These are phyloP conservation scores for Quillaja saponaria DNA, from an alignment of 306 rosid species.

Conservation along the genomic window DNA sequence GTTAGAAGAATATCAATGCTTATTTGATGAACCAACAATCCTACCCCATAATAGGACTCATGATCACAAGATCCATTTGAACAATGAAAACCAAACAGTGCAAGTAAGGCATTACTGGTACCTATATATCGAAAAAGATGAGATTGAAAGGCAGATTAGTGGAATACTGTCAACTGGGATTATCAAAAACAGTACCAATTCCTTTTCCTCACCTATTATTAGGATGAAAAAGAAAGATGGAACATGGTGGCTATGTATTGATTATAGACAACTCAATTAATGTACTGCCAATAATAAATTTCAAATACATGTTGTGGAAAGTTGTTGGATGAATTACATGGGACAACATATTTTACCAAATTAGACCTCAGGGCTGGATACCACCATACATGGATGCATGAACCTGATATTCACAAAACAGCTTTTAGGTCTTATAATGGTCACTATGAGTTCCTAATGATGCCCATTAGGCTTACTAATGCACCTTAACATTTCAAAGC, in stretches of 20 bases:
- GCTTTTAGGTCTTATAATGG: neutral
- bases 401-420: neutral
- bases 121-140: neutral
- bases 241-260: neutral
- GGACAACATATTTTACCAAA: neutral
- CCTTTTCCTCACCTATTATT: neutral
- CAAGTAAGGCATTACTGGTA: neutral
- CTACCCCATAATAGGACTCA: neutral
- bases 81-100: neutral
- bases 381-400: neutral
- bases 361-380: neutral
- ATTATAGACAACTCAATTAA: neutral
- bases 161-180: neutral
- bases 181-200: neutral
- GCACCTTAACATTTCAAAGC: neutral
- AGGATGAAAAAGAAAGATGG: neutral
- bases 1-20: neutral
- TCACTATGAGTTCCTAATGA: neutral
- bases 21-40: neutral
- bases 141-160: neutral
- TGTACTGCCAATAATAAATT: neutral
- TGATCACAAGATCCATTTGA: neutral
- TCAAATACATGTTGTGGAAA: neutral
- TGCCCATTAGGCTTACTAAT: neutral
- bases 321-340: neutral